Evolutionary conservation across 2,329 filamentous ascomycete genomes (phyloP), one percentile per base, ranked within the genome.

Genomic region (Verruconis gallopava): DNA sequence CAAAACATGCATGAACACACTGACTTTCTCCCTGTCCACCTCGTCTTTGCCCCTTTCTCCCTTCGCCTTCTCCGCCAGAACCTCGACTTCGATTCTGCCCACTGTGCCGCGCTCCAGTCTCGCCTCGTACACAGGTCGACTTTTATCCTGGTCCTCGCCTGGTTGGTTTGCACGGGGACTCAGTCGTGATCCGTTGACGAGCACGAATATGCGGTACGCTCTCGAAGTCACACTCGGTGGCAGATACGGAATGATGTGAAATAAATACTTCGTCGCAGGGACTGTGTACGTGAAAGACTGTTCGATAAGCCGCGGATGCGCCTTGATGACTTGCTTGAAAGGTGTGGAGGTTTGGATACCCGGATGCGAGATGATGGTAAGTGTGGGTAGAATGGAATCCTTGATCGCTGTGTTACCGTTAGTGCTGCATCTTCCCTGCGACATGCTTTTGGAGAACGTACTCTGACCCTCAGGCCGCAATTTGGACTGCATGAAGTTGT

Each of bases 1-100:
- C 57, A 76, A 60, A 51, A 93, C 61, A 59, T 91, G 81, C 46
- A 81, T 72, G 60, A 82, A 82, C 20, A 91, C 68, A 1, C 77
- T 85, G 44, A 86, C 71, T 51, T 80, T 81, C 64, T 95, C 86
- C 47, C 88, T 66, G 55, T 91, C 85, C 25, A 80, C 72, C 36
- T 48, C 37, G 30, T 12, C 28, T 19, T 32, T 38, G 13, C n/a
- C 20, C 37, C n/a, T 25, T 25, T 11, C 20, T 13, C 22, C n/a
- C 36, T 40, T 40, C 6, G 66, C 0, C 70, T 62, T 46, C 70
- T 75, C 53, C 58, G 53, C 21, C 75, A 66, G 15, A 69, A 73
- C 68, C 52, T 89, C 81, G 5, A 93, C 70, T 51, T 86, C 81
- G 39, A 94, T 72, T 36, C 79, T 72, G 50, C 91, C 93, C 39